Evolutionary conservation across 164 flowering plant species (phyloP).

Genomic region (Berberis vulgaris): DNA sequence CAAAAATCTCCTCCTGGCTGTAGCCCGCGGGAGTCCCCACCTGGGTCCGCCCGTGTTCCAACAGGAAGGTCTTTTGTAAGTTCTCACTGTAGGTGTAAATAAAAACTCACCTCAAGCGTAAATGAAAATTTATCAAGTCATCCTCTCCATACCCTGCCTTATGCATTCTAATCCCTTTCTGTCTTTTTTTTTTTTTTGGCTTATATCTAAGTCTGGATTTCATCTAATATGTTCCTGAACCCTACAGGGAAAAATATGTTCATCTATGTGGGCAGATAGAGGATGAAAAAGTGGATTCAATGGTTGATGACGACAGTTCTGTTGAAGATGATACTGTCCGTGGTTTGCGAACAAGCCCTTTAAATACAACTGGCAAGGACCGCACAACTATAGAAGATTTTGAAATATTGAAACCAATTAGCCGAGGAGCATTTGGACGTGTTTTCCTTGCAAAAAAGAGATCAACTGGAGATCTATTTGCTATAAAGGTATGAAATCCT

Average conservation of each 20-base stretch:
- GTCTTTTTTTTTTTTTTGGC: background rate
- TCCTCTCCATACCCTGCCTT: background rate
- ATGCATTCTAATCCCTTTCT: background rate
- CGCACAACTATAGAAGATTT: conserved; percentile 95
- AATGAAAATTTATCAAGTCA: no score
- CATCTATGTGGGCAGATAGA: conserved; percentile 78
- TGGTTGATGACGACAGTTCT: conserved; percentile 73
- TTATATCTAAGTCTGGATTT: conserved; percentile 1
- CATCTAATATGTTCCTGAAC: conserved; percentile 6
- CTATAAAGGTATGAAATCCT: conserved; percentile 64
- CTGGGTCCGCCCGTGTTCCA: no score
- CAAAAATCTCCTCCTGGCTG: no score
- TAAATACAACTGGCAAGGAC: conserved; percentile 59
- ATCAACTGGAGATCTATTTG: conserved; percentile 94
- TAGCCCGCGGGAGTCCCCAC: no score
- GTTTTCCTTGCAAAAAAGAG: conserved; percentile 95
- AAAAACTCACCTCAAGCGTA: no score
- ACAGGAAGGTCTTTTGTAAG: no score
- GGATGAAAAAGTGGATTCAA: conserved; percentile 61
- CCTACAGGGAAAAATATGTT: conserved; percentile 80
- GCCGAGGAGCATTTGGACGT: conserved; percentile 97
- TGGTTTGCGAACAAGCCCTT: conserved; percentile 73
- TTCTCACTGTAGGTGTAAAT: no score
- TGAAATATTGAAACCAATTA: conserved; percentile 94
- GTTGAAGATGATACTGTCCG: conserved; percentile 66